Evolutionary conservation across 495 filamentous ascomycete genomes (phyloP).

Genomic region (Penicillium bovifimosum): DNA sequence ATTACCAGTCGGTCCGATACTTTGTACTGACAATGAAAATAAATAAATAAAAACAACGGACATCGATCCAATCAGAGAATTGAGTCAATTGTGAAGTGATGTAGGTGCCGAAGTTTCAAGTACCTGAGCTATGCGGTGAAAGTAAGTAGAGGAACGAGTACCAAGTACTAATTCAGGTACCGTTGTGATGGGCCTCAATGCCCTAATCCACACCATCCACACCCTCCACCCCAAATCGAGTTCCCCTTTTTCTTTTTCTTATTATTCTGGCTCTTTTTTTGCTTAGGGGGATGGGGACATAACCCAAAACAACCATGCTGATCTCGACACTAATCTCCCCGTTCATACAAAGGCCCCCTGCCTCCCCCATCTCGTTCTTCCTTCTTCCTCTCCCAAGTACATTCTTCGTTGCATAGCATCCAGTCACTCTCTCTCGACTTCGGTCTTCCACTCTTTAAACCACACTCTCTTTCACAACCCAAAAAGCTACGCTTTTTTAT

Average conservation of each 20-base stretch:
- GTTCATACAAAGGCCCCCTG: slow-evolving; percentile 40
- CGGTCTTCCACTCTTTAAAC: slow-evolving; percentile 53
- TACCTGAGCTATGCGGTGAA: slow-evolving; percentile 4
- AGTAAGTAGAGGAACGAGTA: slow-evolving; percentile 1
- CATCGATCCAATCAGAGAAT: background rate
- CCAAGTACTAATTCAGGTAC: slow-evolving; percentile 1
- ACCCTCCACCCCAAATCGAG: background rate
- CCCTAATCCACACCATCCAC: no score
- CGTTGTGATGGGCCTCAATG: background rate
- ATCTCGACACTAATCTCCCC: slow-evolving; percentile 43
- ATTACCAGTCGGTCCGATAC: slow-evolving; percentile 1
- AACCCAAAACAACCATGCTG: slow-evolving; percentile 10
- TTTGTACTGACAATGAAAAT: background rate
- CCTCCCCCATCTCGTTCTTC: slow-evolving; percentile 22
- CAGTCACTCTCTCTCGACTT: slow-evolving; percentile 45
- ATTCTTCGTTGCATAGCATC: slow-evolving; percentile 34
- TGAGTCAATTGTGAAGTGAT: background rate
- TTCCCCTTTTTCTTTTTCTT: slow-evolving; percentile 20
- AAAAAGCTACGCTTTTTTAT: slow-evolving; percentile 22
- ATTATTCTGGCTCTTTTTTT: background rate
- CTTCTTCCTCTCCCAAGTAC: slow-evolving; percentile 35
- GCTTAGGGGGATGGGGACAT: background rate
- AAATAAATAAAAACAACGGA: background rate
- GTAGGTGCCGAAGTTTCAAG: background rate
- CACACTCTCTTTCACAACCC: slow-evolving; percentile 38